Evolutionary conservation across 805 yeast species (phyloP), one percentile per base, ranked within the genome.

Genomic region (Candida alai): DNA sequence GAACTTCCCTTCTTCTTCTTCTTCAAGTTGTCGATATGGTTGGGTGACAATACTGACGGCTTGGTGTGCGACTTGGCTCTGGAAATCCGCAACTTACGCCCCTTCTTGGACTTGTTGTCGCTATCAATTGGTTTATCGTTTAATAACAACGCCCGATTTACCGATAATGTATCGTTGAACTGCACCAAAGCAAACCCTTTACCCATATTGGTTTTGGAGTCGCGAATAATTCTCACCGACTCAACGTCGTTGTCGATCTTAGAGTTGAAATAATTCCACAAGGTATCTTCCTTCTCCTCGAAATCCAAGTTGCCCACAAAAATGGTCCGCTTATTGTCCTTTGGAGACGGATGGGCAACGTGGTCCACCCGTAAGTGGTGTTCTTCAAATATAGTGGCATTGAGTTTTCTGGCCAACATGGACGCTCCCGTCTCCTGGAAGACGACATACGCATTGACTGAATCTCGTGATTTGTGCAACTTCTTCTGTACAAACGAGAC

Each of bases 181-280:
- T 90, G 97, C 22, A 93, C 88, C 55, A 89, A 85, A 5, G 96
- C 98, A 64, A 93, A 89, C 5, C 99, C 99, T 63, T 93, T 93
- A 43, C 98, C 99, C 39, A 90, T 69, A 50, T 93, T 90, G 15
- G 97, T 90, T 63, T 86, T 86, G 12, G 95, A 64, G 56, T 93
- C 99, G 54, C 99, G 78, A 21, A 93, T 75, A 30, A 93, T 74
- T 58, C 99, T 76, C 20, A 93, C 96, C 42, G 84, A 81, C 56
- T 88, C 95, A 35, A 93, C 83, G 18, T 75, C 80, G 28, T 61
- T 62, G 22, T 54, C 58, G 23, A 58, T 48, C 23, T 66, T 63
- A 6, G 54, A 42, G 41, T 67, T 69, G 63, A 93, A 93, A 56
- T 81, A 86, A 35, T 68, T 72, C 95, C 96, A 93, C 22, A 93